Evolutionary conservation across 495 filamentous ascomycete species (phyloP), one percentile per base, ranked within the genome.

Genomic region (Clohesyomyces aquaticus): DNA sequence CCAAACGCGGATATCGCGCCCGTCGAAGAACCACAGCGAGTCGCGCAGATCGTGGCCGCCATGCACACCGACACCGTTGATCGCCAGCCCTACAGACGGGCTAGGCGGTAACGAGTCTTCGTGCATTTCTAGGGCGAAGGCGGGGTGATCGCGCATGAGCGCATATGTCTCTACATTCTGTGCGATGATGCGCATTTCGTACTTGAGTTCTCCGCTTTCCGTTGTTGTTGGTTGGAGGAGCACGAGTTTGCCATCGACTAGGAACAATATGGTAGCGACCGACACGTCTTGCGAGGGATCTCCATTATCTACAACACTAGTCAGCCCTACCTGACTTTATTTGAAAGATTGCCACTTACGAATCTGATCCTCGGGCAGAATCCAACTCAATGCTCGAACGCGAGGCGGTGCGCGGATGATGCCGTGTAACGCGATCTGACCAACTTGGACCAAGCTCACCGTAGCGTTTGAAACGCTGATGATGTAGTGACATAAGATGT

Each of bases 261-360:
- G 79, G 62, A 99, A 96, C 29, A 99, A 76, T 48, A 99, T 91
- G 2, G 90, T 94, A 18, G 95, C 95, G 49, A 90, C 86, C n/a
- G 89, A 88, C 2, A 98, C 95, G 75, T 99, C 95, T 70, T 96
- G 91, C 6, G 94, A 92, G 19, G 94, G 93, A 75, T 99, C 95
- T 6, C 95, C 95, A 61, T 94, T 87, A 8, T 85, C 86, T 84
- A 47, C 25, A 79, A 72, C 12, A 35, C 19, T 52, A 4, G 58
- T 53, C 26, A 41, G 14, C 22, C 21, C 12, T 48, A 3, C 11
- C 26, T 23, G 32, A 19, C 42, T 29, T 45, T 19, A 18, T 26
- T 52, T 22, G 28, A 55, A 1, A 19, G 42, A 12, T 11, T 29
- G 1, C 2, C 4, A 81, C 84, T 76, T 70, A 87, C 88, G 81